Evolutionary conservation across 495 filamentous ascomycete species (phyloP).

Genomic region (Astrothelium subdiscretum): DNA sequence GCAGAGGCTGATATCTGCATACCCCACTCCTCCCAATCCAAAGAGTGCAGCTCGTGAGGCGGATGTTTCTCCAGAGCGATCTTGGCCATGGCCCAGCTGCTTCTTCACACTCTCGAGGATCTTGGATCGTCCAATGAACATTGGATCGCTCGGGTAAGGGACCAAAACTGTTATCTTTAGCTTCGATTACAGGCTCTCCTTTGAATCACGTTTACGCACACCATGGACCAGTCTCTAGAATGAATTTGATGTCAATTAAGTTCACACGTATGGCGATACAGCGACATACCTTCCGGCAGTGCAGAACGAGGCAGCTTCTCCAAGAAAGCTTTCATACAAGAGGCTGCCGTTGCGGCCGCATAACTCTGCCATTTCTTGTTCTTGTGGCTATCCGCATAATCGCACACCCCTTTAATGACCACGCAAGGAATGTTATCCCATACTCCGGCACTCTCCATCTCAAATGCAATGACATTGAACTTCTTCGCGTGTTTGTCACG

Average conservation of each 20-base stretch:
- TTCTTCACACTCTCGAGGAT: conserved; percentile 19
- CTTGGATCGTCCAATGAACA: background rate
- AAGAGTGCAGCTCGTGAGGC: conserved; percentile 10
- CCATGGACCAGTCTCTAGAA: no score
- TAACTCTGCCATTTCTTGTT: conserved; percentile 19
- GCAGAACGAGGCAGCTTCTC: no score
- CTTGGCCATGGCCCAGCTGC: conserved; percentile 23
- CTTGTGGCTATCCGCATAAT: conserved; percentile 25
- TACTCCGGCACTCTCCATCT: conserved; percentile 22
- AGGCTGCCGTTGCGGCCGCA: conserved; percentile 18
- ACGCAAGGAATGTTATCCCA: conserved; percentile 16
- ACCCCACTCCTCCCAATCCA: conserved; percentile 16
- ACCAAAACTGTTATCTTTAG: background rate
- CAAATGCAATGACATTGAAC: conserved; percentile 15
- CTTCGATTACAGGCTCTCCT: no score
- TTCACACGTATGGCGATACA: no score
- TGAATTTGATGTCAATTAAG: no score
- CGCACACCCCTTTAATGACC: conserved; percentile 22
- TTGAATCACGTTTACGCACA: no score
- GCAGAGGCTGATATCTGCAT: conserved; percentile 32
- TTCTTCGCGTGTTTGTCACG: conserved; percentile 7
- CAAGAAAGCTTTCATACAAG: conserved; percentile 4
- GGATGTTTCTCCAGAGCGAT: conserved; percentile 9
- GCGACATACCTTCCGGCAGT: no score
- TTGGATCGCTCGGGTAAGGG: background rate